phyloP scores from a whole-genome alignment of 306 rosid genomes.

The Dalbergia cultrata region DNA sequence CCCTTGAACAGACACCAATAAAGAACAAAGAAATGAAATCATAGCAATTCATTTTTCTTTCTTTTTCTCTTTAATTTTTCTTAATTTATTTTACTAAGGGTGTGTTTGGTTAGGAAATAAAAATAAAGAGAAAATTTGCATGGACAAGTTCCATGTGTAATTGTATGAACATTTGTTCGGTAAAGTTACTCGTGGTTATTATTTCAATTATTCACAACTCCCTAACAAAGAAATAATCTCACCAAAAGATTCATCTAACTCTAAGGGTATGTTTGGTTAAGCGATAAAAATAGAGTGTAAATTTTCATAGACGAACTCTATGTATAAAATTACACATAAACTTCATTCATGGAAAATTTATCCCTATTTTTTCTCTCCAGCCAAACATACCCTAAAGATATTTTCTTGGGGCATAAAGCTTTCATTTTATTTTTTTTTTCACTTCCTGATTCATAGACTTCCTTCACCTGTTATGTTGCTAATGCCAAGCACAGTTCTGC shows the following conservation, averaged over 20 bases:
- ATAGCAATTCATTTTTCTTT: not conserved
- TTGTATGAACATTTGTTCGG: no score
- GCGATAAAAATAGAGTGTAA: no score
- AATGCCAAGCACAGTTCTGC: not conserved
- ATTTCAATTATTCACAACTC: not conserved
- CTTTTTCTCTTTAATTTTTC: not conserved
- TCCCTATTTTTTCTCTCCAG: no score
- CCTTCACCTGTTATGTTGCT: not conserved
- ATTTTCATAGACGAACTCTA: no score
- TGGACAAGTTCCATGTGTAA: no score
- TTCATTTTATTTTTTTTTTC: not conserved
- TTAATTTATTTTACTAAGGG: no score
- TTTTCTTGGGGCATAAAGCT: not conserved
- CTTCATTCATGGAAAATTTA: no score
- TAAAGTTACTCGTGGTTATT: not conserved
- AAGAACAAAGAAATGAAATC: not conserved
- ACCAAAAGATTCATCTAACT: not conserved
- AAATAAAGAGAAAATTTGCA: no score
- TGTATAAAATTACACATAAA: no score
- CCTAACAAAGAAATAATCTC: not conserved
- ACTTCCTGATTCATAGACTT: not conserved
- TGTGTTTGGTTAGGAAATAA: no score
- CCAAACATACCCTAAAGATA: no score
- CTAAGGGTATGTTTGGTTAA: no score
- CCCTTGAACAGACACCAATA: not conserved